Evolutionary conservation across 306 rosid species (phyloP).

Genomic region (Vigna reflexopilosa): DNA sequence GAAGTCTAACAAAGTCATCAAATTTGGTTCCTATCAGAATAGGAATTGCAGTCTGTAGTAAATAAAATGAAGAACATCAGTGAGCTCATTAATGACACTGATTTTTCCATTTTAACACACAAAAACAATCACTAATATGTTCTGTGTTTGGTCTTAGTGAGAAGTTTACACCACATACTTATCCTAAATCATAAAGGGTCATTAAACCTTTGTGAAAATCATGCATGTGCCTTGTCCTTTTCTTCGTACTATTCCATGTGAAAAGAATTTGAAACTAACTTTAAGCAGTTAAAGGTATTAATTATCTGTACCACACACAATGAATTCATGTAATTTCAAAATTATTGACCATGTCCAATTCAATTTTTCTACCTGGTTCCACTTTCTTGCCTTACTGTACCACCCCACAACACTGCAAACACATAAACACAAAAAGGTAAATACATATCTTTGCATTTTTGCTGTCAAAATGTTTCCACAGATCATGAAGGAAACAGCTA

Average conservation of each 20-base stretch:
- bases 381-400: conserved; percentile 86
- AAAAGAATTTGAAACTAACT: conserved; percentile 34
- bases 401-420: conserved; percentile 82
- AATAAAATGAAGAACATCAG: conserved; percentile 3
- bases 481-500: conserved; percentile 24
- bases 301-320: conserved; percentile 33
- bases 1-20: conserved; percentile 89
- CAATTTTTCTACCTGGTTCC: conserved; percentile 82
- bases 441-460: background rate
- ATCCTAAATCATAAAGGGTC: conserved; percentile 1
- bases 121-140: background rate
- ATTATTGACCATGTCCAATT: background rate
- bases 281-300: conserved; percentile 35
- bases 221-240: conserved; percentile 12
- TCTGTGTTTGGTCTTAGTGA: background rate
- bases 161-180: background rate
- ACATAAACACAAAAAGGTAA: background rate
- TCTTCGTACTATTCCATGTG: conserved; percentile 27
- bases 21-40: conserved; percentile 90
- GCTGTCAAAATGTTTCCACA: background rate
- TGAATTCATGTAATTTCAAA: background rate
- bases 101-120: background rate
- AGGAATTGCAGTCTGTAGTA: conserved; percentile 86
- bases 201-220: conserved; percentile 11
- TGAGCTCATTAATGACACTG: background rate